Percentiles rank a stretch among this genome's conserved stretches.
These are phyloP conservation scores for Penicillium sp. DNA, from an alignment of 2,329 filamentous ascomycete species.

Conservation along the genomic window DNA sequence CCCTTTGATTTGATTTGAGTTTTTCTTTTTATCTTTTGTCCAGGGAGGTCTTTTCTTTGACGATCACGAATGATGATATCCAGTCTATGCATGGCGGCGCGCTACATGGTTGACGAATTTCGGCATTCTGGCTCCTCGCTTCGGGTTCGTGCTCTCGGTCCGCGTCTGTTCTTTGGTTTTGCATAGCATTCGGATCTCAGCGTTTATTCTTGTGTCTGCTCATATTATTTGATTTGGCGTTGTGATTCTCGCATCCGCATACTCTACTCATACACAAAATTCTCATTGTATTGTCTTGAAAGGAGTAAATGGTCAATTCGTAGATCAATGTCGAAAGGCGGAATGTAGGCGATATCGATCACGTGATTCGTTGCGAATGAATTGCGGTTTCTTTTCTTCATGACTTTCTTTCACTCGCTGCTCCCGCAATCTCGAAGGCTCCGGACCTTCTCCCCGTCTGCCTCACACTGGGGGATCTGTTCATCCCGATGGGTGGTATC, in stretches of 20 bases:
- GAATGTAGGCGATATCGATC: neutral
- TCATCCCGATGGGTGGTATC: conserved; percentile 35
- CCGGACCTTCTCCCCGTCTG: conserved; percentile 17
- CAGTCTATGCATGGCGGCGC: conserved; percentile 27
- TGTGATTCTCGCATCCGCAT: conserved; percentile 7
- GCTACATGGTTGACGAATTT: conserved; percentile 27
- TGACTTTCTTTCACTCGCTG: conserved; percentile 3
- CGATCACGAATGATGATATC: conserved; percentile 25
- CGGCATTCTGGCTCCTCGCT: conserved; percentile 23
- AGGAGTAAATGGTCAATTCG: no score
- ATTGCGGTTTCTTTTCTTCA: conserved; percentile 1
- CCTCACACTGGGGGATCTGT: conserved; percentile 17
- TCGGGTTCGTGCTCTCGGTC: conserved; percentile 25
- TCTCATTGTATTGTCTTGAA: neutral
- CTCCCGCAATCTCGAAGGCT: conserved; percentile 13
- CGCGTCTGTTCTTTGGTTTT: conserved; percentile 19
- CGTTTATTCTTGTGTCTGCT: conserved; percentile 11
- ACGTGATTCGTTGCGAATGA: conserved; percentile 3
- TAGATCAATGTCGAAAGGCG: no score
- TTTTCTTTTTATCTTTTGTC: conserved; percentile 3
- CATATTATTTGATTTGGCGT: conserved; percentile 5
- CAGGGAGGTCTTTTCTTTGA: conserved; percentile 8
- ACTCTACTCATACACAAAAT: conserved; percentile 11
- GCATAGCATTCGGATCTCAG: conserved; percentile 27
- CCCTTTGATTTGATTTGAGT: no score